Evolutionary conservation across 2,329 filamentous ascomycete genomes (phyloP).

Genomic region (Apiospora koreana): DNA sequence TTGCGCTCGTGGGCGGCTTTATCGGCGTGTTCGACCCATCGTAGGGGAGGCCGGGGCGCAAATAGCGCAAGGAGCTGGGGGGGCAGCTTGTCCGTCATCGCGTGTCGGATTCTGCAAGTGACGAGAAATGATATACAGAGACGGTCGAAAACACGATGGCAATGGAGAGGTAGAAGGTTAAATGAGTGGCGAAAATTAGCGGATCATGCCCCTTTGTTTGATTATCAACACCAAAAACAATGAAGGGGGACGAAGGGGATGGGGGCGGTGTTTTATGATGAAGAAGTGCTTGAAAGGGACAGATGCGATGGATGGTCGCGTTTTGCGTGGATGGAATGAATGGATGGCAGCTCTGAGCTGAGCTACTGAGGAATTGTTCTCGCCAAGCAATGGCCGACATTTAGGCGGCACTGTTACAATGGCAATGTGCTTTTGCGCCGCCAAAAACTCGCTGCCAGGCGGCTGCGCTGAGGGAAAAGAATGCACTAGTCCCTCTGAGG

Average conservation of each 20-base stretch:
- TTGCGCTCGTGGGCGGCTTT: slow-evolving; percentile 79
- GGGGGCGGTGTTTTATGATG: background rate
- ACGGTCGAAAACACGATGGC: background rate
- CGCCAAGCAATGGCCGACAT: slow-evolving; percentile 9
- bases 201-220: background rate
- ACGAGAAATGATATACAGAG: background rate
- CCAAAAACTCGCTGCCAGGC: background rate
- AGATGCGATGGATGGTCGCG: slow-evolving; percentile 9
- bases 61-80: slow-evolving; percentile 92
- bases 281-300: slow-evolving; percentile 5
- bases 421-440: background rate
- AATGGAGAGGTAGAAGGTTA: background rate
- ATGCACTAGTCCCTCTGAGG: background rate
- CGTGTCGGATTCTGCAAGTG: background rate
- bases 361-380: background rate
- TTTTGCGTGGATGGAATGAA: too few relatives aligned
- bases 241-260: slow-evolving; percentile 1
- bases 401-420: slow-evolving; percentile 8
- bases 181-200: background rate
- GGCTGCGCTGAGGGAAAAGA: background rate
- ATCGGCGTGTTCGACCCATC: slow-evolving; percentile 84
- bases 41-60: slow-evolving; percentile 86
- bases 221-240: background rate
- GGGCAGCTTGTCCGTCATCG: slow-evolving; percentile 95
- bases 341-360: background rate